These are phyloP conservation scores for Fusarium sarcochroum DNA, from an alignment of 2,329 filamentous ascomycete genomes.

Conservation along the genomic window DNA sequence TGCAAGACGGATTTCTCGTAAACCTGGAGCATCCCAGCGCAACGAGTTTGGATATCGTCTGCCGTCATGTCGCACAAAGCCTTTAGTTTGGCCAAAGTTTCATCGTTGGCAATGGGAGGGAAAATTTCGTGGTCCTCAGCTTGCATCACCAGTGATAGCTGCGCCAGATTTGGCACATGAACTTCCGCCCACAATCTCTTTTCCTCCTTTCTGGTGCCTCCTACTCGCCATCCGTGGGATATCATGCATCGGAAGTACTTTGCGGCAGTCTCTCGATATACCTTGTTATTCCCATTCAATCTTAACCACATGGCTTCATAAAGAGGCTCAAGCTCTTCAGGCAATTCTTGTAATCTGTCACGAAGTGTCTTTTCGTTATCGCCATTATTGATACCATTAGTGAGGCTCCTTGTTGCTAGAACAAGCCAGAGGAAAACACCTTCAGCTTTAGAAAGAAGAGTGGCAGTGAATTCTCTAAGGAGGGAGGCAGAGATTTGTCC, in stretches of 20 bases:
- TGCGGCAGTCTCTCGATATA: not conserved
- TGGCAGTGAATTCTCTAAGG: accelerated
- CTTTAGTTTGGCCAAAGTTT: accelerated
- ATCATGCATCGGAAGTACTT: not conserved
- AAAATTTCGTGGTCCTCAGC: accelerated
- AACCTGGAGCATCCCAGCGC: slow-evolving; percentile 1
- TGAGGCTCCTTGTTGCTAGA: accelerated
- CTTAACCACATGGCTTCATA: slow-evolving; percentile 10
- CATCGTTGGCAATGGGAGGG: accelerated
- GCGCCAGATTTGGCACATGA: not conserved
- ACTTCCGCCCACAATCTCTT: accelerated
- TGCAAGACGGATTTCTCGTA: accelerated
- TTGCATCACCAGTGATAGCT: not conserved
- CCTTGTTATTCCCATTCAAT: accelerated
- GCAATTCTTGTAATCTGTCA: accelerated
- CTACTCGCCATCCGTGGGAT: accelerated
- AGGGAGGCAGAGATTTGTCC: accelerated
- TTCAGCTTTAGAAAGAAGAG: accelerated
- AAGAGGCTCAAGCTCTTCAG: not conserved
- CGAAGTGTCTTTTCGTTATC: accelerated
- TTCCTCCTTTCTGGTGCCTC: too few species aligned
- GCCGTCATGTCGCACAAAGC: accelerated
- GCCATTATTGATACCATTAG: accelerated
- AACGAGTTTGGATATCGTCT: not conserved
- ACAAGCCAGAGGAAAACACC: slow-evolving; percentile 8